Evolutionary conservation across 1,284 basidiomycete species (phyloP).

Genomic region (Fomitopsis schrenkii): DNA sequence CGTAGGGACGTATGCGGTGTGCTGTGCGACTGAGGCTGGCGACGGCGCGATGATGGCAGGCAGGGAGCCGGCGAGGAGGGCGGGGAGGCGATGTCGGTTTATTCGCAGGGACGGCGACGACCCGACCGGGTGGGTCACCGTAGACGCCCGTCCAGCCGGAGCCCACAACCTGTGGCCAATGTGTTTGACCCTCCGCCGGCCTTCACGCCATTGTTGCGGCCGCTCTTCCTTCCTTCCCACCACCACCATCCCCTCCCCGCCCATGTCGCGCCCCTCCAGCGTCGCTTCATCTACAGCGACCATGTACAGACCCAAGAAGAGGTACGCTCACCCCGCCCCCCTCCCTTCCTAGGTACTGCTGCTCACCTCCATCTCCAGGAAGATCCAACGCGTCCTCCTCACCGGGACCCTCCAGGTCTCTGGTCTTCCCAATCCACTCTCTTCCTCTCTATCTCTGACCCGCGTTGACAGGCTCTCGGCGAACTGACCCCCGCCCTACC

Average conservation of each 20-base stretch:
- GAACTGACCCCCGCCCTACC: conserved; percentile 51
- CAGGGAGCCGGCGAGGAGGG: neutral
- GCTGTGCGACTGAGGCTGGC: neutral
- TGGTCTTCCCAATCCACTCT: conserved; percentile 10
- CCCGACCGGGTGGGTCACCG: conserved; percentile 14
- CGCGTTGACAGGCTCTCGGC: conserved; percentile 49
- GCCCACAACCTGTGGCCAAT: conserved; percentile 13
- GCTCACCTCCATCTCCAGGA: conserved; percentile 34
- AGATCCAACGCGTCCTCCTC: conserved; percentile 58
- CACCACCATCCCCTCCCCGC: conserved; percentile 28
- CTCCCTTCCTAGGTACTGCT: conserved; percentile 18
- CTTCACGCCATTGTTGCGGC: conserved; percentile 29
- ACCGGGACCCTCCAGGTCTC: conserved; percentile 51
- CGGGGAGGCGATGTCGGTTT: conserved; percentile 4
- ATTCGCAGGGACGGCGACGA: conserved; percentile 14
- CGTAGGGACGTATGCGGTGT: too few species aligned
- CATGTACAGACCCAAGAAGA: conserved; percentile 29
- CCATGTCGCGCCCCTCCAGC: conserved; percentile 24
- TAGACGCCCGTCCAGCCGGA: conserved; percentile 14
- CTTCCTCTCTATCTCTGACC: conserved; percentile 1
- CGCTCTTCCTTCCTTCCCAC: conserved; percentile 34
- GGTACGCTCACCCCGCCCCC: conserved; percentile 28
- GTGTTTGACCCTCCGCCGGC: conserved; percentile 27
- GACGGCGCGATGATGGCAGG: neutral
- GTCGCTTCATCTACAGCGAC: conserved; percentile 21